Conservation (phyloP, 1,284 basidiomycete species). For the Phenoliferia sp. region DNA sequence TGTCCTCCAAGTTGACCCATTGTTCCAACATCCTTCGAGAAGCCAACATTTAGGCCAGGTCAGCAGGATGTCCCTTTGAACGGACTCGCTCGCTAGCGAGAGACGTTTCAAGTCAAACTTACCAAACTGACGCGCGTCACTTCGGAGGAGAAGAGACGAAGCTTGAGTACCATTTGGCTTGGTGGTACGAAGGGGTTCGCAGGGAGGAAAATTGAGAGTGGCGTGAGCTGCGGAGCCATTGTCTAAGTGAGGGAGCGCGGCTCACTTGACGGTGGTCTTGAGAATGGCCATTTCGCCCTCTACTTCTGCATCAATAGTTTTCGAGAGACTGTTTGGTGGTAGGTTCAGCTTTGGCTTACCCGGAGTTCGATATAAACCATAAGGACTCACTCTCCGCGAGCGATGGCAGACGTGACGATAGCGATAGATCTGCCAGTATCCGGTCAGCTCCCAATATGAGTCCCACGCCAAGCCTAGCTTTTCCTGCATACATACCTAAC, state of each 20-base stretch:
- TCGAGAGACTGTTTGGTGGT: constrained; percentile 7
- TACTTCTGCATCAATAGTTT: constrained; percentile 31
- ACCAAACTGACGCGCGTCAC: constrained; percentile 16
- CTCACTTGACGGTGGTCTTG: constrained; percentile 20
- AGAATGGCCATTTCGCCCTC: constrained; percentile 32
- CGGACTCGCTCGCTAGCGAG: not conserved
- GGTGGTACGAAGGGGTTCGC: not conserved
- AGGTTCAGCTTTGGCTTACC: too few relatives aligned
- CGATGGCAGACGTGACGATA: constrained; percentile 31
- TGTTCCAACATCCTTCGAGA: constrained; percentile 74
- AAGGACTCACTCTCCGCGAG: constrained; percentile 28
- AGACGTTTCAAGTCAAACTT: not conserved
- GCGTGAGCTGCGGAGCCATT: not conserved
- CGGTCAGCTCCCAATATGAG: not conserved
- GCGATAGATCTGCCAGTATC: constrained; percentile 21
- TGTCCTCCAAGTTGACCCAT: constrained; percentile 90
- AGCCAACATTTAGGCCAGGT: too few relatives aligned
- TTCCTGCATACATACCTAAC: constrained; percentile 29
- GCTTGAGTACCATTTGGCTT: constrained; percentile 48
- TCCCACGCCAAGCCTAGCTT: not conserved
- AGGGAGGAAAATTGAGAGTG: not conserved
- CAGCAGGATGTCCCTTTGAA: not conserved
- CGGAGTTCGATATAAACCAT: too few relatives aligned
- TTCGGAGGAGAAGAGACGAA: constrained; percentile 36
- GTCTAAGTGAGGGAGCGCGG: not conserved